These are phyloP conservation scores for Ottelia alismoides DNA, from an alignment of 106 monocot genomes.

Conservation along the genomic window DNA sequence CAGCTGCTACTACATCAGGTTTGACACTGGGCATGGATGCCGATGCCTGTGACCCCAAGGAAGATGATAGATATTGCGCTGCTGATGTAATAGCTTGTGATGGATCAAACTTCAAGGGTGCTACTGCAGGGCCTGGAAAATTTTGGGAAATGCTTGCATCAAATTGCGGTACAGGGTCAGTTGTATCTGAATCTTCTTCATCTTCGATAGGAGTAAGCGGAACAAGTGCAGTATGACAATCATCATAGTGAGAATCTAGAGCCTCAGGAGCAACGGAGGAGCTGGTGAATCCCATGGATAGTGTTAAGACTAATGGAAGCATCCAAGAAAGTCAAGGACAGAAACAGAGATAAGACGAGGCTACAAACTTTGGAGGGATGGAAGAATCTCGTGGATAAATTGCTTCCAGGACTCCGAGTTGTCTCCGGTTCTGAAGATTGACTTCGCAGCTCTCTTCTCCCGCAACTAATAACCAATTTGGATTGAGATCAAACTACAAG, in stretches of 20 bases:
- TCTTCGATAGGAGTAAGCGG: constrained; percentile 84
- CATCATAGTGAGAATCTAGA: constrained; percentile 19
- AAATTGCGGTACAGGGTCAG: too few relatives aligned
- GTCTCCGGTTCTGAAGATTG: constrained; percentile 42
- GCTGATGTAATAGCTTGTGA: too few relatives aligned
- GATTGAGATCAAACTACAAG: constrained; percentile 18
- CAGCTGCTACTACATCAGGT: constrained; percentile 63
- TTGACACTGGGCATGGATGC: constrained; percentile 7
- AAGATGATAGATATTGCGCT: too few relatives aligned
- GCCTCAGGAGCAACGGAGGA: constrained; percentile 55
- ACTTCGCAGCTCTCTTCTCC: constrained; percentile 78
- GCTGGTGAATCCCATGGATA: constrained; percentile 8
- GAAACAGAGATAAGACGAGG: too few relatives aligned
- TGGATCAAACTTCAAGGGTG: too few relatives aligned
- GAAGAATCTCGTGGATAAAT: constrained; percentile 59
- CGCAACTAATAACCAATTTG: constrained; percentile 68
- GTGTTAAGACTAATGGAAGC: too few relatives aligned
- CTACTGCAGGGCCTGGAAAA: too few relatives aligned
- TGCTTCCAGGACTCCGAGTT: constrained; percentile 63
- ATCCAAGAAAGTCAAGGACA: not conserved
- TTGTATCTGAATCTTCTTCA: constrained; percentile 14
- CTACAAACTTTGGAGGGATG: constrained; percentile 68
- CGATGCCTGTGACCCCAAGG: too few relatives aligned
- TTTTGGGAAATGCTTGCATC: too few relatives aligned
- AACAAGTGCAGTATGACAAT: constrained; percentile 31